Evolutionary conservation across 2,329 filamentous ascomycete genomes (phyloP), one percentile per base, ranked within the genome.

Genomic region (Trichocomaceae sp.): DNA sequence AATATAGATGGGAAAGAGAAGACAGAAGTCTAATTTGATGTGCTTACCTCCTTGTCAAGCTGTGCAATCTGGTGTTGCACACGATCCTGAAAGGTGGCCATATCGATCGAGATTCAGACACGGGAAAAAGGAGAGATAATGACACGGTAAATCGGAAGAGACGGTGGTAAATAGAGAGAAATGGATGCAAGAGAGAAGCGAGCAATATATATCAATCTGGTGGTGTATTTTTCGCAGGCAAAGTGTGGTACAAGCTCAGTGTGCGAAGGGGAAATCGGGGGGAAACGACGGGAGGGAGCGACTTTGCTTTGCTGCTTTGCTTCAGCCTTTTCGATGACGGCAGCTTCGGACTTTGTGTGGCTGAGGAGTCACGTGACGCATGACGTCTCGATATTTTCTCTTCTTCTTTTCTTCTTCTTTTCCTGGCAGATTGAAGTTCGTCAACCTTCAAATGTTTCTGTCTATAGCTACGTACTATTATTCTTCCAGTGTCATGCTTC

Each of bases 11-110:
- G 13, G 9, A 5, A 15, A 33, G 45, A 15, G 46, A 8, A 41
- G 12, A 5, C n/a, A 39, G n/a, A 19, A 41, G n/a, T n/a, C n/a
- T n/a, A 33, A n/a, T 39, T 50, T 41, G 37, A 41, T 41, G n/a
- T 9, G 22, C 54, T 45, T 70, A 84, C 82, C 79, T 83, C 81
- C 75, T 85, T 85, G 76, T 86, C 83, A 68, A 86, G 81, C 76
- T 84, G 81, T 63, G 80, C 80, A 64, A 86, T 79, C 63, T 82
- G 77, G 70, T 84, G 78, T 73, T 83, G 80, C 64, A 80, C 79
- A 71, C 78, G 77, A 65, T 84, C 81, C 71, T 84, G 81, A 74
- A 83, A 78, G 68, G 78, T 65, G 59, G 69, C 69, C 69, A 72
- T 71, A 65, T 64, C 62, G 45, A 44, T 35, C 31, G 31, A 29